A percentile compares a stretch with the other conserved stretches of the same genome.
phyloP scores from a whole-genome alignment of 768 basidiomycete species.

The Collybia sp. region DNA sequence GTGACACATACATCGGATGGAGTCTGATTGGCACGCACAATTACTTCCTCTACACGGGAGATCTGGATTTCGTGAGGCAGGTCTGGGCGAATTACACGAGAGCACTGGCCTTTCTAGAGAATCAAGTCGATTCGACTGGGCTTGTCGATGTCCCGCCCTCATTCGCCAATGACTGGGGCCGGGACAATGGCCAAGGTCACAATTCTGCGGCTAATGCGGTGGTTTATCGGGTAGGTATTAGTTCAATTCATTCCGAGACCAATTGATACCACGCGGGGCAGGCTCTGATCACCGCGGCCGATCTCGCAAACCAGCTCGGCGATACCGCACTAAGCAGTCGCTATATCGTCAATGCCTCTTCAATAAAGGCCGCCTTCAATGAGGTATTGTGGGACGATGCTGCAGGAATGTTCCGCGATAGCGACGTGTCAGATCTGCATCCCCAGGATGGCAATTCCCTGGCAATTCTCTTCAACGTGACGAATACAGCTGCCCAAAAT shows the following conservation, averaged over 20 bases:
- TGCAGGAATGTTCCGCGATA: constrained; percentile 44
- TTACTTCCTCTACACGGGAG: constrained; percentile 45
- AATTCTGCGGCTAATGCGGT: constrained; percentile 45
- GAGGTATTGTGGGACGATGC: constrained; percentile 35
- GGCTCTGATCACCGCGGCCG: constrained; percentile 29
- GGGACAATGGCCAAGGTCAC: constrained; percentile 38
- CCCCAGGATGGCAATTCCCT: constrained; percentile 50
- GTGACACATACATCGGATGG: constrained; percentile 47
- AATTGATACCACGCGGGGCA: constrained; percentile 4
- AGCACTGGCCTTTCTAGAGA: constrained; percentile 32
- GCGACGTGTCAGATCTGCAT: constrained; percentile 31
- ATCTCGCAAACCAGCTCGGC: constrained; percentile 28
- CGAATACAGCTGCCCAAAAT: constrained; percentile 31
- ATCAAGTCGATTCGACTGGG: constrained; percentile 33
- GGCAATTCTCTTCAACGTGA: constrained; percentile 42
- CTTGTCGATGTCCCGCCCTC: constrained; percentile 32
- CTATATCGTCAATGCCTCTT: constrained; percentile 29
- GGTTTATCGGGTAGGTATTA: constrained; percentile 29
- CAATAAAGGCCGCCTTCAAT: constrained; percentile 37
- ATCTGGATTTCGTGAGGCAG: constrained; percentile 33
- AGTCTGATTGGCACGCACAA: constrained; percentile 38
- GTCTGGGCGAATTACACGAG: constrained; percentile 43
- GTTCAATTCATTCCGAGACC: not conserved
- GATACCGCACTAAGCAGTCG: constrained; percentile 14
- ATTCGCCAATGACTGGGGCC: constrained; percentile 45